These are phyloP conservation scores for Phytophthora sp. DNA, from an alignment of 352 stramenopile species.

Conservation along the genomic window DNA sequence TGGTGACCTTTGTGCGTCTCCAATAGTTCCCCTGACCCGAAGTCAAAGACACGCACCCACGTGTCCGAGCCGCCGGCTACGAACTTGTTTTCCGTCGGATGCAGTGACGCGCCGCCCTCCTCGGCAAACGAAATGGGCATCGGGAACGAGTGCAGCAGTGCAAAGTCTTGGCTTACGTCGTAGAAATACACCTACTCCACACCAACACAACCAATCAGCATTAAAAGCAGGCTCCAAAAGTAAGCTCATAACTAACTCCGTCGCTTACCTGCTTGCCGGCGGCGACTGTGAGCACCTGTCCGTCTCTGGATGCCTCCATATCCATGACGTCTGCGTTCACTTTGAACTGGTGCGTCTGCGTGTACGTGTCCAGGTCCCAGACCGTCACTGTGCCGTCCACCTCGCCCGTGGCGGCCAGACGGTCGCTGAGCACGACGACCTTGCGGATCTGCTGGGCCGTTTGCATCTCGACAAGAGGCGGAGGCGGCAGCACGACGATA, in stretches of 20 bases:
- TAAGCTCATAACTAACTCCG: background rate
- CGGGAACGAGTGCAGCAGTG: conserved; percentile 70
- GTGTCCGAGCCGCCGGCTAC: conserved; percentile 95
- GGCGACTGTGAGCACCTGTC: conserved; percentile 88
- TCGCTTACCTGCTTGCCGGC: conserved; percentile 84
- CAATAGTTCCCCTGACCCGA: conserved; percentile 89
- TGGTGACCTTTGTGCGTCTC: conserved; percentile 98
- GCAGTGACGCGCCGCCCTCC: conserved; percentile 90
- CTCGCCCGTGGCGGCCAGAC: conserved; percentile 69
- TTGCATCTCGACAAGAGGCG: conserved; percentile 54
- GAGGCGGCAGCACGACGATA: conserved; percentile 60
- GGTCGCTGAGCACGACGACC: conserved; percentile 65
- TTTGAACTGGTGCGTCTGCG: conserved; percentile 57
- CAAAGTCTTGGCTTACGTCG: conserved; percentile 74
- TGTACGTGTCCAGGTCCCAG: conserved; percentile 68
- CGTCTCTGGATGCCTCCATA: conserved; percentile 76
- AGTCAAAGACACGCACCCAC: conserved; percentile 98
- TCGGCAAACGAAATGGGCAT: conserved; percentile 93
- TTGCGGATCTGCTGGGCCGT: conserved; percentile 83
- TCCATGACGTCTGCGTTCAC: conserved; percentile 85
- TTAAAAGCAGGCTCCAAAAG: conserved; percentile 1
- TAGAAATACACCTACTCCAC: conserved; percentile 96
- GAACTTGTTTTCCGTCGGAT: conserved; percentile 85
- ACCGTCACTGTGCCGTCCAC: conserved; percentile 73
- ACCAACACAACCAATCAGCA: conserved; percentile 36